Base-by-base conservation (phyloP, 768 basidiomycete genomes). In the Suillus luteus region DNA sequence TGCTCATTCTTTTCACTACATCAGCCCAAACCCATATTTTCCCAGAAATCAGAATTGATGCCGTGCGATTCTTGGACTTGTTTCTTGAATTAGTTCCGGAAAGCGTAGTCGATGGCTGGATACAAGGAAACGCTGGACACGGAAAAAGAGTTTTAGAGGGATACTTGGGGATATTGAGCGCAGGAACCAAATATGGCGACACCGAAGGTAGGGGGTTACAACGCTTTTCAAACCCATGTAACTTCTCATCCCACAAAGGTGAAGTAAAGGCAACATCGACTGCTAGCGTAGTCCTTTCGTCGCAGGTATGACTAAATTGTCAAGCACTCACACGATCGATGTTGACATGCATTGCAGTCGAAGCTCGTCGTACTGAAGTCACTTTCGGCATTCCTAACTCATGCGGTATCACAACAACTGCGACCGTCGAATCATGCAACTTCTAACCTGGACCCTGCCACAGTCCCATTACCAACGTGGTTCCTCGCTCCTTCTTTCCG, bases 11-110 rank as follows among this genome's bases (percentile, higher is more conserved):
- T 17, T 96, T 95, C 73, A 87, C 88, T 0, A 89, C 92, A 7
- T 96, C 95, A 11, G 93, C 94, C 0, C 90, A 96, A 73, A 95
- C 93, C 0, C 92, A 96, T 69, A 96, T 99, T 55, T 97, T 95
- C 74, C 95, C 95, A 24, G 94, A 96, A 74, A 94, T 98, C 64
- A 85, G 95, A 17, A 83, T 98, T 44, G 96, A 98, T 71, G 93
- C 94, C 3, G 82, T 96, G 61, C 87, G 89, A 14, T 86, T 94
- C 67, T 76, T 98, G 49, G 84, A 91, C 69, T 72, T 96, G 27
- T 81, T 94, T 46, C 81, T 97, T 4, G 86, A 89, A 43, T 70
- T 80, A 64, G 85, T 91, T 5, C 94, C 95, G 11, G 80, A 82
- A 48, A 77, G 82, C 9, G 86, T 95, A 5, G 83, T 89, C 3